phyloP scores from a whole-genome alignment of 2,329 filamentous ascomycete species.

The Aspergillus tubingensis region DNA sequence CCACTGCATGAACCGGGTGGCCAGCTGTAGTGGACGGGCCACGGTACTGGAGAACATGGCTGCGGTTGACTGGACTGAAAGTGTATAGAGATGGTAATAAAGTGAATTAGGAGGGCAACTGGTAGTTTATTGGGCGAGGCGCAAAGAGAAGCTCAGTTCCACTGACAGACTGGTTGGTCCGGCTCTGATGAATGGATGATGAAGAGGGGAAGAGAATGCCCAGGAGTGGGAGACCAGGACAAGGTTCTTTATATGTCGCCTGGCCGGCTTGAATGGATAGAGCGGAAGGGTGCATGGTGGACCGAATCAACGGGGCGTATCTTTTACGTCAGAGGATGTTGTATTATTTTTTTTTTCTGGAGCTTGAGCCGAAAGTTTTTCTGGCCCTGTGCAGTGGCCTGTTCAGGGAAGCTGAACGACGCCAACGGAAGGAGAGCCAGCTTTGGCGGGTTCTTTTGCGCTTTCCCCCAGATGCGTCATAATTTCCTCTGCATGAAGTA shows the following conservation, averaged over 20 bases:
- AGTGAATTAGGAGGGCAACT: neutral
- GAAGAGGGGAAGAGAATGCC: neutral
- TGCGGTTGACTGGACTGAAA: slow-evolving; percentile 1
- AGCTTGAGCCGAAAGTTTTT: neutral
- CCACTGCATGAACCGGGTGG: slow-evolving; percentile 38
- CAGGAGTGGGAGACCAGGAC: neutral
- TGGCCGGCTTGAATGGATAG: neutral
- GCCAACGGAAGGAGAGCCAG: too few relatives aligned
- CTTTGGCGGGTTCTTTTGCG: too few relatives aligned
- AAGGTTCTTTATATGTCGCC: slow-evolving; percentile 1
- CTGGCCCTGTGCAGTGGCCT: too few relatives aligned
- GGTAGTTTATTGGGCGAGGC: neutral
- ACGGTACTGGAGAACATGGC: slow-evolving; percentile 28
- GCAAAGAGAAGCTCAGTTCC: neutral
- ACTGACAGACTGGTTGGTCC: neutral
- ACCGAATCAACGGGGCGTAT: neutral
- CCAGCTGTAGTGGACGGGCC: slow-evolving; percentile 35
- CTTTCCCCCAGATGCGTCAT: slow-evolving; percentile 35
- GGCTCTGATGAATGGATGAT: slow-evolving; percentile 2
- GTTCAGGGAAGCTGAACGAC: neutral
- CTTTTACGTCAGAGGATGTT: slow-evolving; percentile 5
- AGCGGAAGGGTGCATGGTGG: neutral
- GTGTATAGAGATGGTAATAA: neutral
- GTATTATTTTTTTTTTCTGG: neutral
- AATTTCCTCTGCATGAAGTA: slow-evolving; percentile 20